A percentile compares a stretch with the other conserved stretches of the same genome.
These are phyloP conservation scores for Musa schizocarpa DNA, from an alignment of 176 grass and related monocot genomes.

Conservation along the genomic window DNA sequence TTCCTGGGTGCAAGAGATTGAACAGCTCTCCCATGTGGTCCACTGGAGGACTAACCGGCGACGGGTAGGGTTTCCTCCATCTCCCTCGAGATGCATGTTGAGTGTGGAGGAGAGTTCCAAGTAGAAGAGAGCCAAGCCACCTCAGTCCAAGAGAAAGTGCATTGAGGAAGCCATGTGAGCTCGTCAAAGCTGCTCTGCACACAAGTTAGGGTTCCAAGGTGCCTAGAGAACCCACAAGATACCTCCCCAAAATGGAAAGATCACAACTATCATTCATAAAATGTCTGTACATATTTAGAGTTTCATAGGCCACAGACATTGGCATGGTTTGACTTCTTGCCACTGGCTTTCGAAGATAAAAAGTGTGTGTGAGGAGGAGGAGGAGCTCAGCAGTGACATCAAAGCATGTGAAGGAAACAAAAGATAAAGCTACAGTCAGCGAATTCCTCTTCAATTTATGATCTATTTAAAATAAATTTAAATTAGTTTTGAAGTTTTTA, in stretches of 20 bases:
- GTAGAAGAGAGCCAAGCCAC: conserved; percentile 3
- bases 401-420: not conserved
- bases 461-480: too few relatives aligned
- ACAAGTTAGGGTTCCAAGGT: conserved; percentile 11
- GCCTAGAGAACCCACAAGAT: conserved; percentile 11
- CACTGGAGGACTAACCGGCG: not conserved
- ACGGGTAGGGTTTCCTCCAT: conserved; percentile 10
- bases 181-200: not conserved
- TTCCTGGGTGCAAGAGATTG: not conserved
- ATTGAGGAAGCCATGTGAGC: not conserved
- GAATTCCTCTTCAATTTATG: too few relatives aligned
- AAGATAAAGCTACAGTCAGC: too few relatives aligned
- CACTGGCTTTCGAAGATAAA: too few relatives aligned
- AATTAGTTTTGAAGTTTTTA: not conserved
- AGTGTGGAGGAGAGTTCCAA: not conserved
- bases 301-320: not conserved
- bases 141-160: too few relatives aligned
- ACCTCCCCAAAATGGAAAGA: not conserved
- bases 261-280: not conserved
- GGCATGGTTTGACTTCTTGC: not conserved
- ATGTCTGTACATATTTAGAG: not conserved
- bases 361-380: too few relatives aligned
- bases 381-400: conserved; percentile 25
- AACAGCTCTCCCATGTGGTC: conserved; percentile 3
- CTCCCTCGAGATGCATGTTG: conserved; percentile 28